These are phyloP conservation scores for Leccinum imitatum DNA, from an alignment of 768 basidiomycete species.

Conservation along the genomic window DNA sequence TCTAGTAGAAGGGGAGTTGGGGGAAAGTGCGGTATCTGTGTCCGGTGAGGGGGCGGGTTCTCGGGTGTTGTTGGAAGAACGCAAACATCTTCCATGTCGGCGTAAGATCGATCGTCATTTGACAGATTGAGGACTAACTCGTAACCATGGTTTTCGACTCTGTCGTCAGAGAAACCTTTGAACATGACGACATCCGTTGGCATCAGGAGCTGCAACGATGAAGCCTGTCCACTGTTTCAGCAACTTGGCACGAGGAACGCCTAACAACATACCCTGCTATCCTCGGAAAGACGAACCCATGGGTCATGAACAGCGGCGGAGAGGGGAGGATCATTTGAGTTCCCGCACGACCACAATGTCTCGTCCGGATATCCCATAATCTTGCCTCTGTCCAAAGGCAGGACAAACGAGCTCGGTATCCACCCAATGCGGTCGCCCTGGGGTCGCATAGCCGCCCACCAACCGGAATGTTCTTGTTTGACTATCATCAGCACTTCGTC, in stretches of 20 bases:
- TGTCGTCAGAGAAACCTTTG: slow-evolving; percentile 6
- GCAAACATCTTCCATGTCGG: not conserved
- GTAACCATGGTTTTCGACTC: not conserved
- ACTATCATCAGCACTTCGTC: slow-evolving; percentile 69
- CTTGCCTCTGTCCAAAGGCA: slow-evolving; percentile 36
- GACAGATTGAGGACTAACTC: slow-evolving; percentile 11
- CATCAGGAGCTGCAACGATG: slow-evolving; percentile 16
- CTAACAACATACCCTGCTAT: slow-evolving; percentile 15
- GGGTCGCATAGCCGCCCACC: slow-evolving; percentile 76
- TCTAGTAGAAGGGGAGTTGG: not conserved
- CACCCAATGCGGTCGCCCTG: slow-evolving; percentile 60
- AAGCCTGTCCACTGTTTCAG: slow-evolving; percentile 17
- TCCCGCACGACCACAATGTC: slow-evolving; percentile 35
- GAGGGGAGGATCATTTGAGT: slow-evolving; percentile 5
- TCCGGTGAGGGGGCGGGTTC: slow-evolving; percentile 19
- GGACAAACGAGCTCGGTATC: slow-evolving; percentile 75
- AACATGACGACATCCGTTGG: slow-evolving; percentile 20
- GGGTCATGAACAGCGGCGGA: slow-evolving; percentile 19
- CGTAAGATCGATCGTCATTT: slow-evolving; percentile 9
- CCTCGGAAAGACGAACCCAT: slow-evolving; percentile 22
- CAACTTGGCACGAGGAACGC: not conserved
- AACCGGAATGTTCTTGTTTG: slow-evolving; percentile 68
- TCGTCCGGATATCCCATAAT: slow-evolving; percentile 49
- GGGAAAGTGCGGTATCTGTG: not conserved
- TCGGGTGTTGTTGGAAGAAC: slow-evolving; percentile 35